A percentile compares a stretch with the other conserved stretches of the same genome.
Conservation (phyloP, 371 early-diverging fungal species). For the Chytridium lagenaria region DNA sequence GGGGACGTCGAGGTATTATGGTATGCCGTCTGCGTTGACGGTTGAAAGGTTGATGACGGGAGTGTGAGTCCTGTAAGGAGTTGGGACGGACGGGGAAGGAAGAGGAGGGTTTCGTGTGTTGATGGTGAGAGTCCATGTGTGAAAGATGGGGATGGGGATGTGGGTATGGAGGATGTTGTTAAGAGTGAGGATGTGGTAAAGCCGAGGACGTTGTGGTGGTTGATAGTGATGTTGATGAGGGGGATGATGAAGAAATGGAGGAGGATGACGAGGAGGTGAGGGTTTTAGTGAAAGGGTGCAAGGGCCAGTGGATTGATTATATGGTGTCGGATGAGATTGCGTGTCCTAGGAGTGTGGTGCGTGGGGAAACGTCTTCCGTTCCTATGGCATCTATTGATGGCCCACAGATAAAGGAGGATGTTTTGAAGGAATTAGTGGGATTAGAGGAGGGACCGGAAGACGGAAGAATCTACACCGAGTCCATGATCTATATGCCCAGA, state of each 20-base stretch:
- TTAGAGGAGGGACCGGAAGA: conserved; percentile 60
- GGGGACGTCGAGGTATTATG: conserved; percentile 58
- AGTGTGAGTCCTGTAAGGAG: no score
- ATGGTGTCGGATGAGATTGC: conserved; percentile 88
- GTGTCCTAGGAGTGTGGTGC: conserved; percentile 83
- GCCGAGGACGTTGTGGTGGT: background rate
- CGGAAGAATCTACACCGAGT: conserved; percentile 84
- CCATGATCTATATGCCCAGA: conserved; percentile 91
- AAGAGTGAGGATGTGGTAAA: background rate
- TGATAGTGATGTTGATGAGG: no score
- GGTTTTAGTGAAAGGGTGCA: conserved; percentile 23
- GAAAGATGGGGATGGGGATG: background rate
- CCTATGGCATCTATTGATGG: background rate
- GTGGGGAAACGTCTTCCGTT: conserved; percentile 59
- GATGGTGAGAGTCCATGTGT: background rate
- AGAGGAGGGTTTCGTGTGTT: conserved; percentile 9
- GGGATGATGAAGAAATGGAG: background rate
- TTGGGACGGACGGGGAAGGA: background rate
- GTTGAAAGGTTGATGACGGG: no score
- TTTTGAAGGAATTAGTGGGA: conserved; percentile 19
- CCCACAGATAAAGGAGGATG: conserved; percentile 2
- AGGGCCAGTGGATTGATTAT: conserved; percentile 82
- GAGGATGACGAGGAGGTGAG: conserved; percentile 28
- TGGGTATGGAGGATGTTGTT: background rate
- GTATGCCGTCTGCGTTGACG: conserved; percentile 40